Evolutionary conservation across 1,284 basidiomycete genomes (phyloP).

Genomic region (Boletus semigastroideus): DNA sequence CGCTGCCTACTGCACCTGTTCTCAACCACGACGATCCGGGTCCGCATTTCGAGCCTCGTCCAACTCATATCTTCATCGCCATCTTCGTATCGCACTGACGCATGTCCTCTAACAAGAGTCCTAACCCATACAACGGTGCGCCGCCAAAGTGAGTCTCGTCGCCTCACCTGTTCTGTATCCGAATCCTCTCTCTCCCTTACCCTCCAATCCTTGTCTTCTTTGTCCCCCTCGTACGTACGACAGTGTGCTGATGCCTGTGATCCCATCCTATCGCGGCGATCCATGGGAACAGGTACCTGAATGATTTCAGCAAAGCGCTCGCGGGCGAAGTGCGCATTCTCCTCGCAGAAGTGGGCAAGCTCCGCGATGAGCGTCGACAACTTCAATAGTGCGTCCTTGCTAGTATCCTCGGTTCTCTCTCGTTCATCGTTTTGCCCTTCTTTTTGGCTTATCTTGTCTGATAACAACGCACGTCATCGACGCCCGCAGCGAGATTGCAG

Average conservation of each 20-base stretch:
- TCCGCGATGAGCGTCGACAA: conserved; percentile 68
- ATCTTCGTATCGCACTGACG: conserved; percentile 9
- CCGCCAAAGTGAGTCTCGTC: conserved; percentile 32
- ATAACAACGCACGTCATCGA: too few species aligned
- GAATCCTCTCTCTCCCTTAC: background rate
- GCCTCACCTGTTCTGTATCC: background rate
- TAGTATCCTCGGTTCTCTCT: background rate
- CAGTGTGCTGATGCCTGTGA: conserved; percentile 10
- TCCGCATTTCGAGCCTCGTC: background rate
- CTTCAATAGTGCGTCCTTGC: conserved; percentile 65
- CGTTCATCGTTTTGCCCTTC: background rate
- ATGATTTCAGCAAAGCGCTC: conserved; percentile 67
- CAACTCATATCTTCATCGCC: background rate
- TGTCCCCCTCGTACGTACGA: background rate
- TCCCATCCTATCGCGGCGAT: conserved; percentile 1
- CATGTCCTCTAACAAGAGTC: conserved; percentile 36
- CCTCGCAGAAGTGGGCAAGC: conserved; percentile 70
- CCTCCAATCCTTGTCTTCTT: background rate
- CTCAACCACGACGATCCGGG: too few species aligned
- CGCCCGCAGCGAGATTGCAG: conserved; percentile 62
- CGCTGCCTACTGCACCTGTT: background rate
- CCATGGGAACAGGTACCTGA: conserved; percentile 50
- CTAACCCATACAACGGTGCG: conserved; percentile 31
- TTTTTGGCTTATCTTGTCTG: too few species aligned
- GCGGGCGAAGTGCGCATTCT: conserved; percentile 59